Base-by-base conservation (phyloP, 164 flowering plant species). In the Kingdonia uniflora region DNA sequence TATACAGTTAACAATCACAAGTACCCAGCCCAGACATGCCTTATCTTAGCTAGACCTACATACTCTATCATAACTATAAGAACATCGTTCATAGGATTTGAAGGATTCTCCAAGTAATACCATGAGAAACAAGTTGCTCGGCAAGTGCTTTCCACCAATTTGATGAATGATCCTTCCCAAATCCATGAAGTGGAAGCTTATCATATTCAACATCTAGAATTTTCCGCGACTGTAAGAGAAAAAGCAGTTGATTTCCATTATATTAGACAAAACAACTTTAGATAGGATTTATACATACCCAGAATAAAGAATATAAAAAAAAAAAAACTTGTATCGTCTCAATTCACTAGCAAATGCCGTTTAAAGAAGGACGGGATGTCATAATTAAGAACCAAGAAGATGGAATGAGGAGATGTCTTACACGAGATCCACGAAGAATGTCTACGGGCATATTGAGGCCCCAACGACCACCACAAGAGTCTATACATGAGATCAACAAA, bases 381-480 rank as follows among this genome's bases (percentile, higher is more conserved):
- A n/a, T n/a, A n/a, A n/a, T n/a, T n/a, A n/a, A n/a, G n/a, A n/a
- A n/a, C n/a, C n/a, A n/a, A n/a, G n/a, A n/a, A n/a, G n/a, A n/a
- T n/a, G n/a, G n/a, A n/a, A n/a, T n/a, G n/a, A n/a, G n/a, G n/a
- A n/a, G n/a, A n/a, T 37, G 13, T 13, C 43, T 13, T 41, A 41
- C 43, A 5, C 43, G 43, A 41, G 43, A 41, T 13, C 43, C 43
- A 6, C 43, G 43, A 3, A 41, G 43, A 5, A 41, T 12, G 43
- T 41, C 43, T 5, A 41, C n/a, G 43, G 43, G 43, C 43, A 41
- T 41, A 41, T 41, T 41, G 43, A 41, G 43, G 43, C 43, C 43
- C 43, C 43, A 41, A 13, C 43, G 14, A 41, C 43, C 43, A 2
- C 43, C 12, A 41, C 43, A 41, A 41, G 43, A 41, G 4, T 12